Evolutionary conservation across 495 filamentous ascomycete species (phyloP), one percentile per base, ranked within the genome.

Genomic region (Tuber borchii): DNA sequence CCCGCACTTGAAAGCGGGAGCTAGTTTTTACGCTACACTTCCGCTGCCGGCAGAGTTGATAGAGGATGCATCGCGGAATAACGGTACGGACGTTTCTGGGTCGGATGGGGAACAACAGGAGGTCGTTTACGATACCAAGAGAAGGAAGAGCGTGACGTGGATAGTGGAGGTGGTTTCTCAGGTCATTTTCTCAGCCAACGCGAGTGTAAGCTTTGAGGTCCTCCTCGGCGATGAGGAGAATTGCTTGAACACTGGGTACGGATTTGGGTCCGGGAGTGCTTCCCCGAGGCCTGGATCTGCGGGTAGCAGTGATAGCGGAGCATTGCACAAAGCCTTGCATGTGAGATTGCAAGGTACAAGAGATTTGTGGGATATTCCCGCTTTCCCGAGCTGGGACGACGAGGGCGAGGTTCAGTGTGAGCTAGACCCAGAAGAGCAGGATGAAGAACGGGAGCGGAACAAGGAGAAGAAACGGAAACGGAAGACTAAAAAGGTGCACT

Each of bases 1-100:
- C 83, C 94, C 95, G 19, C 92, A 97, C 84, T 89, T 99, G 78
- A 99, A 98, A 85, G 93, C 95, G 37, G 96, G 93, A 22, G 94
- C 92, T 31, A 90, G 86, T 73, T 99, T 93, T 91, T 89, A 89
- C 82, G 91, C 93, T 42, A 87, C 87, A 70, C 89, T 99, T 73
- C 87, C 88, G 12, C 89, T 98, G 7, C 95, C 94, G 2, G 88
- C 92, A 69, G 84, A 76, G 56, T 71, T 82, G 37, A 72, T 79
- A n/a, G 74, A 77, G 10, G 74, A 74, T 45, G 76, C 71, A 20
- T 48, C 37, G 40, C 71, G 71, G 71, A 73, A 22, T 16, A 16
- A 34, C 26, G 56, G 31, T 65, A 56, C 51, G 8, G 46, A 39
- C 26, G 3, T 88, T 73, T 90, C 93, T 45, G 87, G 91, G 65